Evolutionary conservation across 345 rosid genomes (phyloP), one percentile per base, ranked within the genome.

Genomic region (Trapa incisa): DNA sequence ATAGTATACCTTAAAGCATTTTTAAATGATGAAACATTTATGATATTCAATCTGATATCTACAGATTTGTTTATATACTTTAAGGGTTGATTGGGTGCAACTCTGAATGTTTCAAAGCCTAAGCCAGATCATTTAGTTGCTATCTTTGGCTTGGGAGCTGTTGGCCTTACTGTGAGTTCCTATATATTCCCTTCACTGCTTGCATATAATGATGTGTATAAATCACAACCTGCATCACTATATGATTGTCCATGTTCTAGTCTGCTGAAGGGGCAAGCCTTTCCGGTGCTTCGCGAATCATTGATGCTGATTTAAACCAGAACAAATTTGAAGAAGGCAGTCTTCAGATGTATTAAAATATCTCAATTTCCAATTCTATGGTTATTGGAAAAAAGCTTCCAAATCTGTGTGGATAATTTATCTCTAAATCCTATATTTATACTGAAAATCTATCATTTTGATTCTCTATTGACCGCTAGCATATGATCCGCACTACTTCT

Each of bases 191-290:
- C 38, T 35, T 32, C 29, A 33, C 12, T 64, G 17, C 8, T 16
- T 15, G 4, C 16, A 6, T 33, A 1, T 17, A 11, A n/a, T 29
- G 12, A 37, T 17, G n/a, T 29, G 13, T 65, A 38, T 39, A 65
- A 16, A 1, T 6, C 15, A 32, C 37, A 5, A 38, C 15, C 8
- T 36, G 36, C 2, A 62, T 14, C 6, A 36, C 65, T 53, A 33
- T 32, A 42, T 11, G 56, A 36, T 36, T 58, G 39, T 42, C 48
- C 45, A 6, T 63, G 35, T 33, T 15, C 45, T 47, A 78, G 79
- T 79, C 83, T 37, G 78, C 83, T 17, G 83, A 76, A 70, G 83
- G 78, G 36, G 83, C 80, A 42, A 77, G 83, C 61, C 57, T 80
- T 17, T 38, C 76, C 0, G 78, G 83, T 64, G 78, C 80, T 32